Evolutionary conservation across 805 yeast species (phyloP), one percentile per base, ranked within the genome.

Genomic region (Maudiozyma barnettii): DNA sequence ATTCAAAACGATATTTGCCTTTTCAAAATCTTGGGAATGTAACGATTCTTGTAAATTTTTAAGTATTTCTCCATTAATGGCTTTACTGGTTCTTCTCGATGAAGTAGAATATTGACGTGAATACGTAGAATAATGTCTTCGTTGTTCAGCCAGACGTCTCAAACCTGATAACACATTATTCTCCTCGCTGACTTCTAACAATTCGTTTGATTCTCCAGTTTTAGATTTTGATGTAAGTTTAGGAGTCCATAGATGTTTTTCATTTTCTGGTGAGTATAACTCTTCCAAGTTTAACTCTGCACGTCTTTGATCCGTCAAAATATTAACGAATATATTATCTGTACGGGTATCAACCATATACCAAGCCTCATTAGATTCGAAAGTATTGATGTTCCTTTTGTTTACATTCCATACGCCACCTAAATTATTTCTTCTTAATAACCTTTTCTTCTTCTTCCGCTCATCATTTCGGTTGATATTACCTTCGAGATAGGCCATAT

Each of bases 331-430:
- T 3, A 88, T 75, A 36, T 78, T 78, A 50, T 81, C 83, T 2
- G 76, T 65, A 23, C 73, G 70, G 43, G 87, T 75, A 55, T 87
- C 88, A 43, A 89, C 70, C 76, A 86, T 78, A 20, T 86, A 79
- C 98, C 98, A 90, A 22, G 85, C 76, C 55, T 87, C 88, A 4
- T 66, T 75, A 75, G 46, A 78, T 69, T 36, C 82, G 80, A 16
- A 22, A 10, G 20, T 20, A 31, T 20, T 39, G 30, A 59, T 74
- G 76, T 51, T 77, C 75, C 52, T 76, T 76, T 3, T 31, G 4
- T 22, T 76, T 0, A 79, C 74, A 47, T 74, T 70, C 5, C 47
- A 45, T 9, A 75, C 72, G 12, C 72, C 72, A n/a, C 72, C 68
- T 56, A 77, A 77, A 45, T 81, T 74, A 19, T 82, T 81, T 39